A percentile compares a stretch with the other conserved stretches of the same genome.
These are phyloP conservation scores for Bryopsis sp. DNA, from an alignment of 139 green algal genomes.

Conservation along the genomic window DNA sequence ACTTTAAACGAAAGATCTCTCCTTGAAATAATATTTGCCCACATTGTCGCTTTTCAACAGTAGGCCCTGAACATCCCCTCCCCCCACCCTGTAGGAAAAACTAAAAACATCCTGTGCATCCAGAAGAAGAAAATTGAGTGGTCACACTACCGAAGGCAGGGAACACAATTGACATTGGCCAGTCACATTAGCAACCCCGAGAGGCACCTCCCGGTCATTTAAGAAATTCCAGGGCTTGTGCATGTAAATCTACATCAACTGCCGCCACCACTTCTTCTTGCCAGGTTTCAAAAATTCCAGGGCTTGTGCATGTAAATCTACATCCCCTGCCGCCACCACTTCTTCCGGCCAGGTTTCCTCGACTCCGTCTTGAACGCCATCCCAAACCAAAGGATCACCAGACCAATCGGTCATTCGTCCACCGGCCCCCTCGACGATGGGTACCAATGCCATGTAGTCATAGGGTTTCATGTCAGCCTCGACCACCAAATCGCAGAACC, in stretches of 20 bases:
- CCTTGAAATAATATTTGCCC: too few relatives aligned
- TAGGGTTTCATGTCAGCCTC: slow-evolving; percentile 96
- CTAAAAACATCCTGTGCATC: too few relatives aligned
- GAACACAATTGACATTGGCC: too few relatives aligned
- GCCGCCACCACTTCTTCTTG: slow-evolving; percentile 74
- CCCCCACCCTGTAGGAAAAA: too few relatives aligned
- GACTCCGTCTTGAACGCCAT: slow-evolving; percentile 27
- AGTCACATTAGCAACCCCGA: too few relatives aligned
- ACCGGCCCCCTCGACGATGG: slow-evolving; percentile 82
- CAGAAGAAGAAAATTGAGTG: too few relatives aligned
- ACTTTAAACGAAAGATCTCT: too few relatives aligned
- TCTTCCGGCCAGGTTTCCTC: slow-evolving; percentile 50
- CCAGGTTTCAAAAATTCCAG: slow-evolving; percentile 46
- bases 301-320: slow-evolving; percentile 39
- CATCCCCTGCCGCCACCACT: slow-evolving; percentile 71
- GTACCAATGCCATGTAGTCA: slow-evolving; percentile 95
- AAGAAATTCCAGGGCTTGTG: slow-evolving; percentile 48
- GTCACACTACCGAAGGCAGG: too few relatives aligned
- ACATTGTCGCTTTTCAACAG: too few relatives aligned
- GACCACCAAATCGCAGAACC: slow-evolving; percentile 77
- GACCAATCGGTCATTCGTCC: slow-evolving; percentile 90
- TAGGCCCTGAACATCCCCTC: too few relatives aligned
- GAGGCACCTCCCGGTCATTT: too few relatives aligned
- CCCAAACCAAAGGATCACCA: slow-evolving; percentile 51
- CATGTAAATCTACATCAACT: slow-evolving; percentile 50